Base-by-base conservation (phyloP, 2,329 filamentous ascomycete species). In the Plenodomus tracheiphilus region DNA sequence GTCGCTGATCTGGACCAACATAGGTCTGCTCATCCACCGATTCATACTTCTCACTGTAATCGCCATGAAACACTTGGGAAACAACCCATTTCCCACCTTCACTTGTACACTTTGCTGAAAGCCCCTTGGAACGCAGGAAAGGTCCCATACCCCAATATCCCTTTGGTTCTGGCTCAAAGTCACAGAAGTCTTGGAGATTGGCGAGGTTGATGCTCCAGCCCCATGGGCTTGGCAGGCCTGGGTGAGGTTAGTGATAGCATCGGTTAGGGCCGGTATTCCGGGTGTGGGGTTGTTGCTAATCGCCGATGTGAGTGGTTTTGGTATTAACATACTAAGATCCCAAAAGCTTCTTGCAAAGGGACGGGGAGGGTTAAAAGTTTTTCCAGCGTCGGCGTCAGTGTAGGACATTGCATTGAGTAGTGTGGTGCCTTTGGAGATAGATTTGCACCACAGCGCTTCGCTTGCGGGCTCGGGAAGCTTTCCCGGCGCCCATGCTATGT, bases 331-430 rank as follows among this genome's bases (percentile, higher is more conserved):
- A 20, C 17, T 8, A 4, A 9, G 2, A 22, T 32, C 28, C 28
- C 28, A 36, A 6, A 39, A 15, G 4, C 19, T 19, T 13, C 42
- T 39, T 21, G 37, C 34, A 20, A 22, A 44, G 4, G 10, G 7
- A 18, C 34, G 34, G 15, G 34, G 42, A 9, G 42, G 35, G 2
- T 6, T 15, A 20, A 44, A 44, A 3, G 15, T 13, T 32, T 20
- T 18, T 3, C 42, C 42, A 2, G 42, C 42, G 15, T 44, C 42
- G 17, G n/a, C 20, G n/a, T 44, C 42, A 10, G 18, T 25, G 19
- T 44, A 44, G 3, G 35, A 38, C 42, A 39, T 44, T 5, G 42
- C 42, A 20, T 44, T 16, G 5, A 44, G 15, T 8, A 44, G 36
- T 9, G 35, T 44, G 7, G 20, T 32, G n/a, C 42, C 42, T 32